A percentile compares a stretch with the other conserved stretches of the same genome.
These are phyloP conservation scores for Circinella umbellata DNA, from an alignment of 371 early-diverging fungal genomes.

Conservation along the genomic window DNA sequence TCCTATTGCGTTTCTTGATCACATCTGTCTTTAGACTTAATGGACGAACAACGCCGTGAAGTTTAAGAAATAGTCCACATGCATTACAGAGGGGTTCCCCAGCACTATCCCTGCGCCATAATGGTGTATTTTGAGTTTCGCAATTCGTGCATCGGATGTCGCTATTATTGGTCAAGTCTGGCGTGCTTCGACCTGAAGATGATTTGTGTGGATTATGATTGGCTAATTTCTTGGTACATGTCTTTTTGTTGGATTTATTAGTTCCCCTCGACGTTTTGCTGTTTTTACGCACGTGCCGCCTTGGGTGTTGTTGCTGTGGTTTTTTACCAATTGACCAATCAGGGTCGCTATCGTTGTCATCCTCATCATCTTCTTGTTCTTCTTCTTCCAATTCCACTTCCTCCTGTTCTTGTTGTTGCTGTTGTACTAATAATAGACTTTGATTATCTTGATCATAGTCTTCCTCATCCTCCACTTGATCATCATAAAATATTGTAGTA, in stretches of 20 bases:
- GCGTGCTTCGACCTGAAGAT: not conserved
- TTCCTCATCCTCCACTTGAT: not conserved
- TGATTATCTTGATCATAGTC: constrained; percentile 4
- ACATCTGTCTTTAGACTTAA: constrained; percentile 75
- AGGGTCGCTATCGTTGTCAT: constrained; percentile 25
- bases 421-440: not conserved
- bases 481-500: not conserved
- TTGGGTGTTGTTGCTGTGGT: constrained; percentile 6
- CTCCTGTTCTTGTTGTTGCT: not conserved
- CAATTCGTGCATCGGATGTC: constrained; percentile 81
- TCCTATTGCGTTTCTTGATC: constrained; percentile 75
- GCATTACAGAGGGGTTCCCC: constrained; percentile 66
- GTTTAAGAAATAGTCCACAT: constrained; percentile 71
- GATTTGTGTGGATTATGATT: constrained; percentile 5
- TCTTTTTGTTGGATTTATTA: constrained; percentile 2
- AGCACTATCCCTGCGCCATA: constrained; percentile 87
- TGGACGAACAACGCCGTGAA: constrained; percentile 84
- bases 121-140: constrained; percentile 84
- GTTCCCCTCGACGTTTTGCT: not conserved
- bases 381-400: constrained; percentile 3
- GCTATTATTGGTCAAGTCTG: constrained; percentile 10
- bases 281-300: constrained; percentile 20
- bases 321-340: constrained; percentile 20
- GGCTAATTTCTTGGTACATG: constrained; percentile 3
- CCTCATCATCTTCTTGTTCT: constrained; percentile 13